Evolutionary conservation across 306 rosid species (phyloP), one percentile per base, ranked within the genome.

Genomic region (Vigna hirtella): DNA sequence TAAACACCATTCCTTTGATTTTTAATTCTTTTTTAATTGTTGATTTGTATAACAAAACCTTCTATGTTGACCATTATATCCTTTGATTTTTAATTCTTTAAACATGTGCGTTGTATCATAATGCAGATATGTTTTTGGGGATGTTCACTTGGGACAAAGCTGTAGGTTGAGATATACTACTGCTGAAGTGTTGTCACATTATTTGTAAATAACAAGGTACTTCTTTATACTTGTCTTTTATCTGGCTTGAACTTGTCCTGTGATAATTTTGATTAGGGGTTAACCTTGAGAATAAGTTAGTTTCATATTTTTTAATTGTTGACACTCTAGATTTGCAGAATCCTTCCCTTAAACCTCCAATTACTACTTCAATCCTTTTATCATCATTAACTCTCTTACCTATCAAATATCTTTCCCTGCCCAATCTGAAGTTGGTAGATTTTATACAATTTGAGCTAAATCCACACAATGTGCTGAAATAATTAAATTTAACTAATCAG

Each of bases 131-230:
- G n/a, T 84, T 78, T 95, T 95, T 80, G 99, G 99, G 56, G 98
- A 95, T 84, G 99, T 95, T 86, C 99, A 95, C 84, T 86, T 95
- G 67, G 98, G 98, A 80, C 99, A 95, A 82, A 95, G 99, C 91
- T 93, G 98, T 79, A 95, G 99, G 85, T 83, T 95, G 87, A 95
- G 79, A 84, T 84, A 81, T 78, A 76, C 90, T 73, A 83, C 91
- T 70, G 83, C 81, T 38, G 88, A 88, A 82, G 74, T 86, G 72
- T 85, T 86, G 75, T 73, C 73, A 73, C 84, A 88, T 78, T 95
- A 95, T 87, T 75, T 92, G 76, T 95, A 91, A 90, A 86, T 81
- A 73, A 72, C 18, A 86, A 85, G 96, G 96, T 92, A 36, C 9
- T 36, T 36, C 42, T 36, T 36, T 36, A 36, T 36, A 36, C 42